Conservation (phyloP, 2,329 filamentous ascomycete genomes). For the Colletotrichum echinochloae region DNA sequence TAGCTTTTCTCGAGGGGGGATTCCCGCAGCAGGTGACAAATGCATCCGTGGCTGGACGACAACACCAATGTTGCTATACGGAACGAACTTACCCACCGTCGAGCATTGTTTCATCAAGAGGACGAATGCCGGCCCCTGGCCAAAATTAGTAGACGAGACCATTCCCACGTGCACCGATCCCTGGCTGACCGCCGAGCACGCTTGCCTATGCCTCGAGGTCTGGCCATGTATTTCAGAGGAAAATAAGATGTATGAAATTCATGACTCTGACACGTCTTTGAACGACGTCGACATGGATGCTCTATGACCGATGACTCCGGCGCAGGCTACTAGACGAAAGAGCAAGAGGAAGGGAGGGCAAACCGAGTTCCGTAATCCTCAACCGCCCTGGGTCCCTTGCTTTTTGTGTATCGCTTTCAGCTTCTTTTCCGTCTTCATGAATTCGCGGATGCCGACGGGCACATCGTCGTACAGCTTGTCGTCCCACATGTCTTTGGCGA, state of each 20-base stretch:
- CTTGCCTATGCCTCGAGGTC: background rate
- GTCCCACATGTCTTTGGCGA: constrained; percentile 66
- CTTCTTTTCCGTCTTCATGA: constrained; percentile 96
- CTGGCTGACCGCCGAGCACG: too few relatives aligned
- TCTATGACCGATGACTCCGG: constrained; percentile 14
- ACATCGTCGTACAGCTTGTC: constrained; percentile 82
- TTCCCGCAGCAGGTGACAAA: too few relatives aligned
- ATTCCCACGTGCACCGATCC: background rate
- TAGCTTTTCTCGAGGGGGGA: too few relatives aligned
- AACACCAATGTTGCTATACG: too few relatives aligned
- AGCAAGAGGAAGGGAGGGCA: background rate
- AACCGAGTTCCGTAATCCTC: constrained; percentile 40
- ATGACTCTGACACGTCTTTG: constrained; percentile 15
- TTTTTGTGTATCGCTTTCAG: constrained; percentile 79
- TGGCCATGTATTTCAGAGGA: background rate
- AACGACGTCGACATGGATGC: constrained; percentile 17
- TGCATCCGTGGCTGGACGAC: too few relatives aligned
- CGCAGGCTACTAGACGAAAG: constrained; percentile 15
- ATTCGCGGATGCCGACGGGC: constrained; percentile 93
- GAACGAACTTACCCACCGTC: background rate
- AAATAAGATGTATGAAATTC: background rate
- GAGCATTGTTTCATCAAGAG: too few relatives aligned
- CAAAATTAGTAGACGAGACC: background rate
- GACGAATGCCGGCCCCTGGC: background rate
- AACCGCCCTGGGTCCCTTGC: constrained; percentile 64